These are phyloP conservation scores for Teunomyces panamensis DNA, from an alignment of 805 yeast genomes.

Conservation along the genomic window DNA sequence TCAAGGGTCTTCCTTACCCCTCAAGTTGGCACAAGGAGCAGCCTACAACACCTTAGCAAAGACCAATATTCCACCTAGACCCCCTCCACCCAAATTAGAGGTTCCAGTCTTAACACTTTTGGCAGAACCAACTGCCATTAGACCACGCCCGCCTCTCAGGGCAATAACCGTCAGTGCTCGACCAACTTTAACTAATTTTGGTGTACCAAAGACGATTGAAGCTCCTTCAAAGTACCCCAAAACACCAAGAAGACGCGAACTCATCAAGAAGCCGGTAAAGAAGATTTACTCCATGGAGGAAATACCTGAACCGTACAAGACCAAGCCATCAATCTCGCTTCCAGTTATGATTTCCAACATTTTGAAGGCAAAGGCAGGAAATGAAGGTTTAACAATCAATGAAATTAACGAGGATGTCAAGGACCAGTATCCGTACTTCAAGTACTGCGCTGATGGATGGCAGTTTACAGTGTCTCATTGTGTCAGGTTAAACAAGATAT, in stretches of 20 bases:
- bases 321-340: slow-evolving; percentile 80
- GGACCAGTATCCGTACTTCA: slow-evolving; percentile 85
- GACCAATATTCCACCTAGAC: slow-evolving; percentile 21
- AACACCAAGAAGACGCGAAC: slow-evolving; percentile 32
- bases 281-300: slow-evolving; percentile 74
- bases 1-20: slow-evolving; percentile 13
- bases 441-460: slow-evolving; percentile 97
- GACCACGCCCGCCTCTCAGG: slow-evolving; percentile 17
- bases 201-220: slow-evolving; percentile 34
- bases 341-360: slow-evolving; percentile 80
- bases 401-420: slow-evolving; percentile 87
- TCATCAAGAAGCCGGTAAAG: slow-evolving; percentile 51
- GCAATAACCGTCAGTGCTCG: slow-evolving; percentile 27
- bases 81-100: slow-evolving; percentile 38
- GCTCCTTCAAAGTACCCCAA: slow-evolving; percentile 30
- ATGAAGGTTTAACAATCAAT: slow-evolving; percentile 58
- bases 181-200: slow-evolving; percentile 23
- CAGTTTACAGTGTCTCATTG: slow-evolving; percentile 92
- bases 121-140: slow-evolving; percentile 18
- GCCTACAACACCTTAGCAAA: slow-evolving; percentile 6
- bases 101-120: slow-evolving; percentile 27
- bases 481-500: slow-evolving; percentile 79
- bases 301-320: slow-evolving; percentile 82
- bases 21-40: slow-evolving; percentile 18
- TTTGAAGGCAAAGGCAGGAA: slow-evolving; percentile 61